Evolutionary conservation across 1,139 yeast genomes (phyloP).

Genomic region (Suhomyces choctaworum): DNA sequence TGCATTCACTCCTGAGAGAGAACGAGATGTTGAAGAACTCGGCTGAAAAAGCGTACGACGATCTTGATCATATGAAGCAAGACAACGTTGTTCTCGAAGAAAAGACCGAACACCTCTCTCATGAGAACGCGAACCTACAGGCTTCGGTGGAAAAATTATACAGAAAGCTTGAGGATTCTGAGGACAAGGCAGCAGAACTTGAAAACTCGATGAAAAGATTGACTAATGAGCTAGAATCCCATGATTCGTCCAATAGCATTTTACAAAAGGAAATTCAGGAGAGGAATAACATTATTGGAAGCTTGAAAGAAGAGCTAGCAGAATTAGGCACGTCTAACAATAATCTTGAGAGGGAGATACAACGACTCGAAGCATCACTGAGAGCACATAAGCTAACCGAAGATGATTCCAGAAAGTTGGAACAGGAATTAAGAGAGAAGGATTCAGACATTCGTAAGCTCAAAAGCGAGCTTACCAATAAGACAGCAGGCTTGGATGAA

Average conservation of each 20-base stretch:
- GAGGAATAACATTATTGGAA: neutral
- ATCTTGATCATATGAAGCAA: constrained; percentile 6
- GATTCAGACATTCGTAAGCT: constrained; percentile 3
- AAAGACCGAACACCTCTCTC: neutral
- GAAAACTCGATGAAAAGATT: neutral
- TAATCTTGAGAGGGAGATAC: constrained; percentile 2
- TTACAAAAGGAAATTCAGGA: constrained; percentile 1
- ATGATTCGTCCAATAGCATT: neutral
- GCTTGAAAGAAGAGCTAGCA: constrained; percentile 1
- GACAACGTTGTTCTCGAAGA: constrained; percentile 7
- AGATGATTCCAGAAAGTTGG: constrained; percentile 2
- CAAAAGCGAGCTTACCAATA: neutral
- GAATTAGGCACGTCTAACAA: constrained; percentile 1
- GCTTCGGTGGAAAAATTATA: neutral
- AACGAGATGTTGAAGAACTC: constrained; percentile 21
- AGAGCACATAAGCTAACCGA: constrained; percentile 1
- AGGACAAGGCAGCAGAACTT: constrained; percentile 1
- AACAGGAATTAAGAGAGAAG: neutral
- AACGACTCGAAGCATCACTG: constrained; percentile 5
- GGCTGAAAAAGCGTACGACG: constrained; percentile 14
- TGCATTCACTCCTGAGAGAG: constrained; percentile 11
- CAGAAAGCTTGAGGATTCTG: constrained; percentile 1
- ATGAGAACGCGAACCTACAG: neutral
- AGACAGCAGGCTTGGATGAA: constrained; percentile 4
- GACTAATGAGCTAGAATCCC: constrained; percentile 1